These are phyloP conservation scores for Flueggea neowawraea DNA, from an alignment of 441 rosid species.

Conservation along the genomic window DNA sequence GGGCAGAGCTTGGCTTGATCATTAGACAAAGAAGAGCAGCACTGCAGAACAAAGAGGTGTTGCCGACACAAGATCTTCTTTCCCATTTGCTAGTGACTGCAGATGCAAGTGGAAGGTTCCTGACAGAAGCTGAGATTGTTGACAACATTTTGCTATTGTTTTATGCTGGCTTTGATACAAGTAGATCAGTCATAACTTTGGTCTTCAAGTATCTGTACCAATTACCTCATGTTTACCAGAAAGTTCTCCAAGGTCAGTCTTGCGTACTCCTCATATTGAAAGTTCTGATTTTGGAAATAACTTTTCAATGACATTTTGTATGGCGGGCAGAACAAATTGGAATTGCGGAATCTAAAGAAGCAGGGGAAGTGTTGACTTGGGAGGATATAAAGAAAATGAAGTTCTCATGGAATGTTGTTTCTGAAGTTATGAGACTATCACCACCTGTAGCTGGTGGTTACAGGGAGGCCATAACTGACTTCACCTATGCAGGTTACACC, in stretches of 20 bases:
- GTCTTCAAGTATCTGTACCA: slow-evolving; percentile 37
- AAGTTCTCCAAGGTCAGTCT: slow-evolving; percentile 31
- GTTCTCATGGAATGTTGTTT: slow-evolving; percentile 20
- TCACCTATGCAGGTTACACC: slow-evolving; percentile 8
- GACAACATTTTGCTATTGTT: slow-evolving; percentile 41
- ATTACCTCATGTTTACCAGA: slow-evolving; percentile 29
- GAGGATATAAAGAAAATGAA: slow-evolving; percentile 20
- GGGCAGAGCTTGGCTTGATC: slow-evolving; percentile 26
- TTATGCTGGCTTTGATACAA: slow-evolving; percentile 44
- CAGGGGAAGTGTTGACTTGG: slow-evolving; percentile 14
- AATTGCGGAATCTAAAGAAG: slow-evolving; percentile 7
- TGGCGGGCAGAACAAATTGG: slow-evolving; percentile 14
- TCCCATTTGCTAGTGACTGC: slow-evolving; percentile 28
- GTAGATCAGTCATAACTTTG: slow-evolving; percentile 36
- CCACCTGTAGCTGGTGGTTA: slow-evolving; percentile 15
- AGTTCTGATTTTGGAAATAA: neutral
- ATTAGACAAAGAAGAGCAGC: slow-evolving; percentile 26
- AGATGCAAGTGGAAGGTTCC: slow-evolving; percentile 22
- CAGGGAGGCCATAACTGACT: slow-evolving; percentile 16
- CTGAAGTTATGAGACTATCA: slow-evolving; percentile 14
- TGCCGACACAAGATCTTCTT: slow-evolving; percentile 25
- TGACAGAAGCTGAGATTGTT: slow-evolving; percentile 30
- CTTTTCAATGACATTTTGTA: neutral
- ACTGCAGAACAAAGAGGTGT: slow-evolving; percentile 14
- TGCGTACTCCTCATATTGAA: no score